phyloP scores from a whole-genome alignment of 371 early-diverging fungal species.

The Mucor mucedo region DNA sequence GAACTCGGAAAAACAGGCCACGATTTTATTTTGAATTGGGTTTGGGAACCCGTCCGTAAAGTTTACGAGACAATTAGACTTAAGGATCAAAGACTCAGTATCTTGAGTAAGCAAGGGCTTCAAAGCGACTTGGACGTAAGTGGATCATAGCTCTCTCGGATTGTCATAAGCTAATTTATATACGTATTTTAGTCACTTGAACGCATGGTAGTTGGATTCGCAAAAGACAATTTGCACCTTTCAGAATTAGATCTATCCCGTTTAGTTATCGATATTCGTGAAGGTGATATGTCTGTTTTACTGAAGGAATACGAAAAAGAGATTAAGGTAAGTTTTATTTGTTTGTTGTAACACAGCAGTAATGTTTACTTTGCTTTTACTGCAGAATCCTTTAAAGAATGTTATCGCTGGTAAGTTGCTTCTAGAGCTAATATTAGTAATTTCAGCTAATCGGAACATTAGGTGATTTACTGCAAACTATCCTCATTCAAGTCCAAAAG shows the following conservation, averaged over 20 bases:
- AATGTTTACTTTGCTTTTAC: not conserved
- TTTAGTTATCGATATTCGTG: slow-evolving; percentile 55
- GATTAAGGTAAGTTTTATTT: slow-evolving; percentile 56
- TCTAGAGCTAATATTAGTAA: not conserved
- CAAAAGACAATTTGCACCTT: slow-evolving; percentile 60
- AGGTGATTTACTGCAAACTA: slow-evolving; percentile 79
- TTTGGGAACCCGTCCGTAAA: slow-evolving; percentile 75
- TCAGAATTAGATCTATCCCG: slow-evolving; percentile 40
- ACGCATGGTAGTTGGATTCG: slow-evolving; percentile 89
- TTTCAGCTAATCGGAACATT: slow-evolving; percentile 23
- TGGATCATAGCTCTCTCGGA: not conserved
- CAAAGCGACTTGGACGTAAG: slow-evolving; percentile 79
- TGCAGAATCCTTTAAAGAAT: slow-evolving; percentile 64
- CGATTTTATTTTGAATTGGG: slow-evolving; percentile 76
- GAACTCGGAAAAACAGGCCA: slow-evolving; percentile 59
- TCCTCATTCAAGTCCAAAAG: slow-evolving; percentile 92
- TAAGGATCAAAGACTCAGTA: slow-evolving; percentile 71
- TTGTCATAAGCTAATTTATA: not conserved
- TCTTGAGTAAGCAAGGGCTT: slow-evolving; percentile 79
- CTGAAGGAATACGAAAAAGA: slow-evolving; percentile 81
- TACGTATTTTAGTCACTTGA: slow-evolving; percentile 69
- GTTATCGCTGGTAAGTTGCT: slow-evolving; percentile 42
- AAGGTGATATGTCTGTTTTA: slow-evolving; percentile 84
- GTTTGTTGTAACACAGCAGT: not conserved
- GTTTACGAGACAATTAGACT: slow-evolving; percentile 90